Percentiles rank a stretch among this genome's conserved stretches.
phyloP scores from a whole-genome alignment of 78 protist species.

The Cavenderia fasciculata region DNA sequence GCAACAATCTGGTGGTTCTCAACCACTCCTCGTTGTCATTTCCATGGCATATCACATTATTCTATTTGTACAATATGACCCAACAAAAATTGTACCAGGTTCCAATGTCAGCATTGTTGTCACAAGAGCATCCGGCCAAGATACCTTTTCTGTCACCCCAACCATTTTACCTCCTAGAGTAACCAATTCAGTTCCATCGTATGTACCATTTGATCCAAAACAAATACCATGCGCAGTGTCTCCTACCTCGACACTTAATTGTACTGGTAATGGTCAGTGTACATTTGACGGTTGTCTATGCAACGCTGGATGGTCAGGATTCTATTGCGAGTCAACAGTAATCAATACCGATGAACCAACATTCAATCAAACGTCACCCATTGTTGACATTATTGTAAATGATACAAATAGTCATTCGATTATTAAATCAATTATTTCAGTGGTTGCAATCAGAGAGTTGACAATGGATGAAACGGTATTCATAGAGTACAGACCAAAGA shows the following conservation, averaged over 20 bases:
- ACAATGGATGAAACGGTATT: neutral
- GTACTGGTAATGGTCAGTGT: neutral
- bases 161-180: too few relatives aligned
- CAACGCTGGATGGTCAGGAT: conserved; percentile 2
- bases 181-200: neutral
- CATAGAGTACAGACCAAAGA: neutral
- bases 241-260: too few relatives aligned
- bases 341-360: neutral
- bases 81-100: too few relatives aligned
- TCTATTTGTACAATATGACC: too few relatives aligned
- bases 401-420: neutral
- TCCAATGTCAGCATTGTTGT: too few relatives aligned
- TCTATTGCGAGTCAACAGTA: neutral
- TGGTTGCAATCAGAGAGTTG: conserved; percentile 13
- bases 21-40: too few relatives aligned
- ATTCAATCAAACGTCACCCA: neutral
- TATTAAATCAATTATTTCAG: neutral
- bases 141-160: neutral
- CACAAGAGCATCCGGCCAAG: neutral
- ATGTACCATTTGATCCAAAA: neutral
- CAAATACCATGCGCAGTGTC: conserved; percentile 1
- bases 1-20: neutral
- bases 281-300: conserved; percentile 16
- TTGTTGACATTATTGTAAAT: neutral
- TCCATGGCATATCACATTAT: too few relatives aligned